Evolutionary conservation across 176 grass and related monocot species (phyloP).

Genomic region (Oryza longistaminata): DNA sequence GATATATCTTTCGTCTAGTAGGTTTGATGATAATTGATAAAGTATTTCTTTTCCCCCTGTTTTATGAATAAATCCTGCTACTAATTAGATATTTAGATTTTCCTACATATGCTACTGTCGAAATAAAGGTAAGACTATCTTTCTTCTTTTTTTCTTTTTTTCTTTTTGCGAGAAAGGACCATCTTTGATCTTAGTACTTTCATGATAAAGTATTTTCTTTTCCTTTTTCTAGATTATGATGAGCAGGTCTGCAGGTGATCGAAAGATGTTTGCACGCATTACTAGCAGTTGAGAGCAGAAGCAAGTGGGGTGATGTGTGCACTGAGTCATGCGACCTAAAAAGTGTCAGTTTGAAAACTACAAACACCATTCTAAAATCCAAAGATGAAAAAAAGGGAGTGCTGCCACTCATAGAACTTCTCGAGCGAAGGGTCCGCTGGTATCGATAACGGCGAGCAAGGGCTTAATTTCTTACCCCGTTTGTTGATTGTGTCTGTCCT

Average conservation of each 20-base stretch:
- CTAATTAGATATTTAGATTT: no score
- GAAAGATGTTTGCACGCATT: neutral
- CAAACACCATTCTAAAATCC: neutral
- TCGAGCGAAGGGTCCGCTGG: slow-evolving; percentile 36
- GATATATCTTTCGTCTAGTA: no score
- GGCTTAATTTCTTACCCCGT: slow-evolving; percentile 4
- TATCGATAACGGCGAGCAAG: slow-evolving; percentile 31
- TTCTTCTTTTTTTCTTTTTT: neutral
- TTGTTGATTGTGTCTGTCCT: neutral
- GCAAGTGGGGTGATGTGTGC: neutral
- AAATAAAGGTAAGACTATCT: neutral
- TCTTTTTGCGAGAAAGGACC: no score
- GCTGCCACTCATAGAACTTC: slow-evolving; percentile 2
- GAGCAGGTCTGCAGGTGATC: neutral
- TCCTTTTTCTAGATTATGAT: neutral
- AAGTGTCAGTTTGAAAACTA: neutral
- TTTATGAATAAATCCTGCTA: no score
- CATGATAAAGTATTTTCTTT: neutral
- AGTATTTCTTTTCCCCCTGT: no score
- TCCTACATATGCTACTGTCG: neutral
- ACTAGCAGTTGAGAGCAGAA: neutral
- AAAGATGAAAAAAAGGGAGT: neutral
- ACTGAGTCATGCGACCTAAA: neutral
- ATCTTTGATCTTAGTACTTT: neutral
- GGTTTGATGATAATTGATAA: no score